Conservation (phyloP, 2,329 filamentous ascomycete genomes). For the Fusarium temperatum region DNA sequence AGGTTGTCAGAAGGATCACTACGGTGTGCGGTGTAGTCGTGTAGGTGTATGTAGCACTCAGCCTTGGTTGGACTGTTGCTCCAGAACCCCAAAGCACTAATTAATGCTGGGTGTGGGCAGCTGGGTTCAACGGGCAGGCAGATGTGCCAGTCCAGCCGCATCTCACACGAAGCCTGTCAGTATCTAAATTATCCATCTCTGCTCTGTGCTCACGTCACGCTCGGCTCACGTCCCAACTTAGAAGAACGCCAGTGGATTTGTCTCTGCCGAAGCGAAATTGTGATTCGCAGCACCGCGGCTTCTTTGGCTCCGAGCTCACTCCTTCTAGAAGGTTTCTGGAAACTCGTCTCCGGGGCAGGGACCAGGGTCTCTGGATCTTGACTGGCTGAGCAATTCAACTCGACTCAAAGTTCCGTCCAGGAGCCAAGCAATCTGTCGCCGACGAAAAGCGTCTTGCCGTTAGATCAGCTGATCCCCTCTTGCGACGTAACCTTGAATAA, state of each 20-base stretch:
- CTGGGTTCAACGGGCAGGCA: constrained; percentile 17
- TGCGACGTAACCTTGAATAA: constrained; percentile 1
- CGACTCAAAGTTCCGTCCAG: constrained; percentile 42
- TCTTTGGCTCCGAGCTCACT: constrained; percentile 23
- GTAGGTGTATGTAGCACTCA: neutral
- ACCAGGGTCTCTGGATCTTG: constrained; percentile 12
- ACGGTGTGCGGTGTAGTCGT: neutral
- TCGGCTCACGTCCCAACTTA: constrained; percentile 12
- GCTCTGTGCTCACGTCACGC: constrained; percentile 29
- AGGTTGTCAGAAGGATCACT: neutral
- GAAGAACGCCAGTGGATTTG: constrained; percentile 23
- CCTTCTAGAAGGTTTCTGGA: constrained; percentile 45
- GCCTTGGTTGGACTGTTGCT: constrained; percentile 6
- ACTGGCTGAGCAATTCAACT: constrained; percentile 35
- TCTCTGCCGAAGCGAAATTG: constrained; percentile 35
- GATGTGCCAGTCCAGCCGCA: constrained; percentile 21
- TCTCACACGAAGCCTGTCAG: constrained; percentile 4
- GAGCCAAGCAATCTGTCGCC: constrained; percentile 26
- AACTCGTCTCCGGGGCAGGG: constrained; percentile 29
- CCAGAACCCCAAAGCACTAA: constrained; percentile 25
- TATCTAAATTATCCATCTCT: constrained; percentile 10
- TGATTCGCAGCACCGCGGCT: constrained; percentile 29
- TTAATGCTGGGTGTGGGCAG: constrained; percentile 8
- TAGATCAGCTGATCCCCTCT: constrained; percentile 19
- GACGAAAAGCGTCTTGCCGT: constrained; percentile 14